Evolutionary conservation across 371 early-diverging fungal species (phyloP).

Genomic region (Actinomucor elegans): DNA sequence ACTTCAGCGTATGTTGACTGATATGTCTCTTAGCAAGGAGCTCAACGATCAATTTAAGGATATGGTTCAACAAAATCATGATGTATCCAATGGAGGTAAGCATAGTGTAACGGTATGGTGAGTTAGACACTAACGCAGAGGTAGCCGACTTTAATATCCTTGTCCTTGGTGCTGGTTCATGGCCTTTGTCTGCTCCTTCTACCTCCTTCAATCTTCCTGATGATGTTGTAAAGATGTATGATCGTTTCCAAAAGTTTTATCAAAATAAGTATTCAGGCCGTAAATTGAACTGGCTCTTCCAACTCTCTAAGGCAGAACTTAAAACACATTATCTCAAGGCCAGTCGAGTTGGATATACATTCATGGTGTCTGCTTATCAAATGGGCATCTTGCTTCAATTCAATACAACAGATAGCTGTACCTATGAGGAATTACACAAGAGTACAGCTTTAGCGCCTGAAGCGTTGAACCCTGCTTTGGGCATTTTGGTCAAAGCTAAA

Average conservation of each 20-base stretch:
- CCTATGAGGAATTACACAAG: constrained; percentile 63
- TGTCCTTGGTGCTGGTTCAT: constrained; percentile 83
- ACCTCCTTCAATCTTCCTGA: constrained; percentile 83
- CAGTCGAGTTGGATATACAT: constrained; percentile 69
- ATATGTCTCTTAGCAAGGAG: constrained; percentile 78
- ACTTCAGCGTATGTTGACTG: constrained; percentile 88
- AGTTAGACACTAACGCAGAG: too few species aligned
- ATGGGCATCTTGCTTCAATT: constrained; percentile 89
- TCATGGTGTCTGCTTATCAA: constrained; percentile 85
- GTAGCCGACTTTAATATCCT: constrained; percentile 82
- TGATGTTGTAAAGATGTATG: constrained; percentile 76
- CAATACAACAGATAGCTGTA: constrained; percentile 65
- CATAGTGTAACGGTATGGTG: too few species aligned
- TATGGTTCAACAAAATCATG: constrained; percentile 38
- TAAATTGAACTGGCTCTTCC: constrained; percentile 92
- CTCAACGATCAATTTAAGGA: constrained; percentile 67
- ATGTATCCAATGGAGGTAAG: constrained; percentile 43
- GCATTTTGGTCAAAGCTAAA: constrained; percentile 81
- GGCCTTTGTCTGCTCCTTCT: constrained; percentile 86
- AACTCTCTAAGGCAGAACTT: constrained; percentile 85
- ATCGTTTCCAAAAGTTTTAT: constrained; percentile 84
- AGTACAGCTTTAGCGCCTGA: constrained; percentile 74
- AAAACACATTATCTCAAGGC: constrained; percentile 78
- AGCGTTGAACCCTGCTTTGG: constrained; percentile 68
- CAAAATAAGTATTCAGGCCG: constrained; percentile 81